A percentile compares a stretch with the other conserved stretches of the same genome.
phyloP scores from a whole-genome alignment of 179 eudicot genomes.

The Drosera spatulata region DNA sequence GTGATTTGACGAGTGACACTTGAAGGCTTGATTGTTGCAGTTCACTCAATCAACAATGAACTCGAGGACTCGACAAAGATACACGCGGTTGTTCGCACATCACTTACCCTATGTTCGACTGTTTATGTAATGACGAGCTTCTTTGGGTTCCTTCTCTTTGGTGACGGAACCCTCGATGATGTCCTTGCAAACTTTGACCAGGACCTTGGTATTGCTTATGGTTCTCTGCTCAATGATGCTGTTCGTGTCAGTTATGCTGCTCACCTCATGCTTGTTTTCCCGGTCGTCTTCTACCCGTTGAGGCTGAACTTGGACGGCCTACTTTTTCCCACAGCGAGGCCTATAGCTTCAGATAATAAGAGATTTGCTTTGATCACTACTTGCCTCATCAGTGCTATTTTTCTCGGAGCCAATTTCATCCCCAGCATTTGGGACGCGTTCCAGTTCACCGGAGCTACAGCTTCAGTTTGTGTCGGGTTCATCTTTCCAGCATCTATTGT shows the following conservation, averaged over 20 bases:
- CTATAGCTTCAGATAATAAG: constrained; percentile 31
- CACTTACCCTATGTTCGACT: constrained; percentile 50
- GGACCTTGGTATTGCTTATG: constrained; percentile 50
- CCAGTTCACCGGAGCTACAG: constrained; percentile 84
- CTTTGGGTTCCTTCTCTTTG: constrained; percentile 71
- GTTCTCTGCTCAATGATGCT: constrained; percentile 44
- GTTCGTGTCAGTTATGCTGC: constrained; percentile 75
- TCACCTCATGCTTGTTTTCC: constrained; percentile 87
- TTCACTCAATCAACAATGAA: constrained; percentile 60
- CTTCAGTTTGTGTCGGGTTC: constrained; percentile 77
- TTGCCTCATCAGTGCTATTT: constrained; percentile 36
- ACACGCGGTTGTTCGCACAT: constrained; percentile 43
- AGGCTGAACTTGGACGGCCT: constrained; percentile 63
- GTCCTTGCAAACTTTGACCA: constrained; percentile 71
- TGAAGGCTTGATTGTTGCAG: constrained; percentile 19
- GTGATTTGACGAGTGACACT: background rate
- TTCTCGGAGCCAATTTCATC: constrained; percentile 53
- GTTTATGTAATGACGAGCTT: constrained; percentile 63
- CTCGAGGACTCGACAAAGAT: constrained; percentile 55
- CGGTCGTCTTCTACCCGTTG: constrained; percentile 52
- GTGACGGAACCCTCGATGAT: constrained; percentile 59
- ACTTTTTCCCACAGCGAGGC: constrained; percentile 41
- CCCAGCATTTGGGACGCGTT: constrained; percentile 93
- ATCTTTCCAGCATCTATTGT: constrained; percentile 71
- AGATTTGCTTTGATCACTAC: constrained; percentile 37